Base-by-base conservation (phyloP, 768 basidiomycete species). In the Termitomyces sp. region DNA sequence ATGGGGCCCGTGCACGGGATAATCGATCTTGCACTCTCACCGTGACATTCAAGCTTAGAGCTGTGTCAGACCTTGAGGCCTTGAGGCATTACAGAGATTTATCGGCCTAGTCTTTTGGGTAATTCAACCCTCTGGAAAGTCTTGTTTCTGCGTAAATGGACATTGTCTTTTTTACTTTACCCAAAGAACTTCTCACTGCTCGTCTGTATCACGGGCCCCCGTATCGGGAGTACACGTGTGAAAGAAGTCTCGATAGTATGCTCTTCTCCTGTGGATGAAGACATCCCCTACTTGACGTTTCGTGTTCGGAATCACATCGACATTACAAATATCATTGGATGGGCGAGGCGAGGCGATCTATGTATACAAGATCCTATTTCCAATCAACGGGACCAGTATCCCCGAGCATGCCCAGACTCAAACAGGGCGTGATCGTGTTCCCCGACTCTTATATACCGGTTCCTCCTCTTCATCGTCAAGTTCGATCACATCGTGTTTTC, bases 1-100 rank as follows among this genome's bases (percentile, higher is more conserved):
- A 8, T 31, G 43, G 29, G 60, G 63, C 50, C 63, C 63, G 60
- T 64, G 63, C 63, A 47, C 51, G 16, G 16, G 18, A 27, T n/a
- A 26, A 44, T 44, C n/a, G n/a, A 39, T 22, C 29, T 32, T 32
- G 31, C 27, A 47, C 47, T 48, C 20, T 32, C 31, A 29, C 20
- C 47, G 6, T 29, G n/a, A n/a, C 29, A 34, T 32, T 31, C 46
- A 47, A 12, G 18, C 16, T 27, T 18, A 29, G 16, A 10, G 46
- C 6, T n/a, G 3, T 47, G 18, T 31, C n/a, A 31, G n/a, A 31
- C 3, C 18, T 31, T 20, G 29, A 47, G n/a, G 29, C 3, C 18
- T 31, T 20, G 29, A 47, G n/a, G 29, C 29, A 13, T 47, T 13
- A 31, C 31, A 48, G 6, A 32, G 1, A 48, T 32, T 22, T 22